Conservation (phyloP, 495 filamentous ascomycete species). For the Glonium stellatum region DNA sequence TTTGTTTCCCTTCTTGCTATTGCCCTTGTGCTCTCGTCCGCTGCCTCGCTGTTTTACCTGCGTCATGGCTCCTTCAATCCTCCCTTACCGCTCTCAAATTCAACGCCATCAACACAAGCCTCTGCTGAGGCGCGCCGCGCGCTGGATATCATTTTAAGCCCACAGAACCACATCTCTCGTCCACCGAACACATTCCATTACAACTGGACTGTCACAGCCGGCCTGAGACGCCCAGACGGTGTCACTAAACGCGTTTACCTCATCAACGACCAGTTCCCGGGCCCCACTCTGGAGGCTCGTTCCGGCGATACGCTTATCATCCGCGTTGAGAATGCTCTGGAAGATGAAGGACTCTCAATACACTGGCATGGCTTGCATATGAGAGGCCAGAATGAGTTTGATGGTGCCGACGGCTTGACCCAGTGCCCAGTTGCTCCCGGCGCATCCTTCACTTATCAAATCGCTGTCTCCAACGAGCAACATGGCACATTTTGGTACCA, state of each 20-base stretch:
- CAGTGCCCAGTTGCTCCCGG: constrained; percentile 11
- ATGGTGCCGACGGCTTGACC: constrained; percentile 4
- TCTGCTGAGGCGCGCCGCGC: neutral
- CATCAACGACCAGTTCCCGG: constrained; percentile 8
- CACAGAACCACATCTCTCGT: neutral
- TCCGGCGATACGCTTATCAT: constrained; percentile 6
- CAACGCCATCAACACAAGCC: neutral
- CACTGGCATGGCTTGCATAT: constrained; percentile 13
- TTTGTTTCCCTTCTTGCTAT: neutral
- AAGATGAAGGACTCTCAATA: constrained; percentile 8
- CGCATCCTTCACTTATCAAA: constrained; percentile 5
- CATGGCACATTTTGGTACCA: constrained; percentile 18
- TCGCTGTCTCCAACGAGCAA: constrained; percentile 3
- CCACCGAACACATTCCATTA: neutral
- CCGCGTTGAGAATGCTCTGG: constrained; percentile 5
- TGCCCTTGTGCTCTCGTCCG: neutral
- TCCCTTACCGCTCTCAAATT: neutral
- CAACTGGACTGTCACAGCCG: neutral
- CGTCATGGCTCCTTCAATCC: neutral
- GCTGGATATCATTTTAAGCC: neutral
- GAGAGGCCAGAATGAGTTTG: neutral
- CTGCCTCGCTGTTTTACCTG: neutral
- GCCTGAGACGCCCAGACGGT: constrained; percentile 2
- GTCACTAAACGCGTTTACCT: constrained; percentile 10
- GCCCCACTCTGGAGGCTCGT: constrained; percentile 1